Evolutionary conservation across 164 flowering plant genomes (phyloP).

Genomic region (Berberis thunbergii): DNA sequence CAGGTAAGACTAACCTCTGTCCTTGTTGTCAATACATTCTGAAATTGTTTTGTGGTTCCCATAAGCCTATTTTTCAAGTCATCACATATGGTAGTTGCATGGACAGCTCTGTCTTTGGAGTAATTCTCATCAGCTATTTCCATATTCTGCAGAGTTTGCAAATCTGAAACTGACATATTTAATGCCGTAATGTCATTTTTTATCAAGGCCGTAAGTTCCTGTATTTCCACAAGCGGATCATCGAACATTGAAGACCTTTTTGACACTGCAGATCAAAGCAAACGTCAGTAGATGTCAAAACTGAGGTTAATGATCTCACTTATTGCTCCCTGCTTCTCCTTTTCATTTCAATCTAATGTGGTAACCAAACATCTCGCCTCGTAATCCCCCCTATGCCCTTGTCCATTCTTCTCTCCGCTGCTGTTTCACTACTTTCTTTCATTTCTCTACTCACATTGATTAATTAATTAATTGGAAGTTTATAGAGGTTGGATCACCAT

Average conservation of each 20-base stretch:
- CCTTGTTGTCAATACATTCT: constrained; percentile 70
- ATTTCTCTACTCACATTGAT: too few species aligned
- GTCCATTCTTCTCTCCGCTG: too few species aligned
- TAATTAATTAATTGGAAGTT: too few species aligned
- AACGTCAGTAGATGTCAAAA: constrained; percentile 11
- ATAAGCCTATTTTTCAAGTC: constrained; percentile 73
- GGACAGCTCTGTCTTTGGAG: constrained; percentile 61
- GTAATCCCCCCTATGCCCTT: too few species aligned
- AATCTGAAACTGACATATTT: constrained; percentile 54
- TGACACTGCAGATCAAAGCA: constrained; percentile 40
- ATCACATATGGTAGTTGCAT: constrained; percentile 72
- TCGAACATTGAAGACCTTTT: constrained; percentile 84
- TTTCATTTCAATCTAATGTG: too few species aligned
- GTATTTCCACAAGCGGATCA: constrained; percentile 72
- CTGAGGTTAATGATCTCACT: too few species aligned
- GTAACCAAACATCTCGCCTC: too few species aligned
- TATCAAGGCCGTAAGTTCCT: constrained; percentile 66
- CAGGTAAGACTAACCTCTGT: constrained; percentile 43
- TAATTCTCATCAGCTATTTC: constrained; percentile 51
- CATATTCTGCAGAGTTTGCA: constrained; percentile 58
- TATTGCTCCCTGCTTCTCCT: too few species aligned
- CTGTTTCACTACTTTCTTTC: too few species aligned
- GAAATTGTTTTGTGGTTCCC: constrained; percentile 74
- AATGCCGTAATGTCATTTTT: constrained; percentile 66
- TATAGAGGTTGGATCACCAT: too few species aligned